Percentiles rank a stretch among this genome's conserved stretches.
Conservation (phyloP, 805 yeast species). For the Cyberlindnera bimundalis region DNA sequence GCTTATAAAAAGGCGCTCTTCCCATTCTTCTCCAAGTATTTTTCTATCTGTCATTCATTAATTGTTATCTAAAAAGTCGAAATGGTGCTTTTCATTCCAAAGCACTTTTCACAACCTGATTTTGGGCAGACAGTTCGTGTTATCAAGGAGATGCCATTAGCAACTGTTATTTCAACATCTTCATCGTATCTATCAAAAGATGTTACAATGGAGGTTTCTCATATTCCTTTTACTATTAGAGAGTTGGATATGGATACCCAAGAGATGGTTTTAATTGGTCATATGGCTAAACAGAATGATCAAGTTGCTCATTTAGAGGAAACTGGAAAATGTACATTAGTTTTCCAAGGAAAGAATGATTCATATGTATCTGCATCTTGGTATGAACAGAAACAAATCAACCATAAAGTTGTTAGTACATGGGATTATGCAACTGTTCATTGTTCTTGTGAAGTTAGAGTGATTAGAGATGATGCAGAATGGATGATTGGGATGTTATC, state of each 20-base stretch:
- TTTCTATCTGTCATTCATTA: no score
- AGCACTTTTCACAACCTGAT: constrained; percentile 24
- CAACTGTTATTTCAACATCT: constrained; percentile 40
- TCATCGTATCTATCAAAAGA: constrained; percentile 21
- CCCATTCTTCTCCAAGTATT: background rate
- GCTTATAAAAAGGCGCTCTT: no score
- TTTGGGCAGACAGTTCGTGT: constrained; percentile 39
- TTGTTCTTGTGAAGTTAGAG: constrained; percentile 46
- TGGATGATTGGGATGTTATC: constrained; percentile 45
- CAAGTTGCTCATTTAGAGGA: constrained; percentile 42
- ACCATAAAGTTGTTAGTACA: constrained; percentile 65
- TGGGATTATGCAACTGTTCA: constrained; percentile 65
- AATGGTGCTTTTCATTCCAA: constrained; percentile 31
- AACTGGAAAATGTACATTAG: constrained; percentile 38
- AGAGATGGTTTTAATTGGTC: constrained; percentile 45
- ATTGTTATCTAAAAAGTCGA: no score
- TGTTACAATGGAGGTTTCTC: constrained; percentile 47
- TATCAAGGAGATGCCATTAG: constrained; percentile 48
- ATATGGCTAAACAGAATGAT: constrained; percentile 49
- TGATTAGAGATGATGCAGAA: constrained; percentile 42
- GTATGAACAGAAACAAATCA: constrained; percentile 52
- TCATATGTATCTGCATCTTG: constrained; percentile 57
- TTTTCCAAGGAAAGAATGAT: constrained; percentile 46
- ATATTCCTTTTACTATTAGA: constrained; percentile 50
- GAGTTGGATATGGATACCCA: constrained; percentile 31